These are phyloP conservation scores for Quercus berberidifolia DNA, from an alignment of 306 rosid species.

Conservation along the genomic window DNA sequence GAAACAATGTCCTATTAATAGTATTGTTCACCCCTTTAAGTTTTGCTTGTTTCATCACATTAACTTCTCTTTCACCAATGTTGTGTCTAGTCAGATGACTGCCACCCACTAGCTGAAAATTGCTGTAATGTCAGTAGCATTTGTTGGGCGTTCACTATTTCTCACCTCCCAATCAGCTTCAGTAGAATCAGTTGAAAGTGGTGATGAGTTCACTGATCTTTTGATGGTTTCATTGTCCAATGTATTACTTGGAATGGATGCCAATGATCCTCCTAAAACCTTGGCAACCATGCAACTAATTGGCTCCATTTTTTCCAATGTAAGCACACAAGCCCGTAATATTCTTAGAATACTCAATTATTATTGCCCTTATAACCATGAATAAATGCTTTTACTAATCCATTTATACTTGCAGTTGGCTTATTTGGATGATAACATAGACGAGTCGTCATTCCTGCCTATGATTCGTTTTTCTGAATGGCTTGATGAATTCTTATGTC, in stretches of 20 bases:
- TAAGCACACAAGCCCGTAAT: constrained; percentile 40
- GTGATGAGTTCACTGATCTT: constrained; percentile 63
- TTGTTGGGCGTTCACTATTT: constrained; percentile 92
- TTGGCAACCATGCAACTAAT: constrained; percentile 97
- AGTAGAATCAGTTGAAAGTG: constrained; percentile 44
- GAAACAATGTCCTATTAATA: constrained; percentile 7
- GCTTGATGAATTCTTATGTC: constrained; percentile 98
- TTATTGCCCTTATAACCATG: background rate
- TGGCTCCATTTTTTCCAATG: constrained; percentile 94
- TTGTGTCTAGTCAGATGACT: constrained; percentile 82
- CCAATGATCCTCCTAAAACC: constrained; percentile 99
- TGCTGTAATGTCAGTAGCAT: constrained; percentile 97
- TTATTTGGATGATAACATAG: constrained; percentile 67
- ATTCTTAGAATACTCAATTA: constrained; percentile 8
- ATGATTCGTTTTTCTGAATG: constrained; percentile 92
- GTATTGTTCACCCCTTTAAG: constrained; percentile 16
- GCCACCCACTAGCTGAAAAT: constrained; percentile 99
- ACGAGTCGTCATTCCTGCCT: constrained; percentile 73
- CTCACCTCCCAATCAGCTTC: constrained; percentile 65
- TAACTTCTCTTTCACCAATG: constrained; percentile 41
- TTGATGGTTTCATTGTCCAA: constrained; percentile 90
- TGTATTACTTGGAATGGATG: constrained; percentile 99
- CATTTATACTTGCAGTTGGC: constrained; percentile 68
- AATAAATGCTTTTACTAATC: constrained; percentile 16
- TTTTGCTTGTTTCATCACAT: constrained; percentile 13